A percentile compares a stretch with the other conserved stretches of the same genome.
These are phyloP conservation scores for Erucastrum elatum DNA, from an alignment of 345 rosid species.

Conservation along the genomic window DNA sequence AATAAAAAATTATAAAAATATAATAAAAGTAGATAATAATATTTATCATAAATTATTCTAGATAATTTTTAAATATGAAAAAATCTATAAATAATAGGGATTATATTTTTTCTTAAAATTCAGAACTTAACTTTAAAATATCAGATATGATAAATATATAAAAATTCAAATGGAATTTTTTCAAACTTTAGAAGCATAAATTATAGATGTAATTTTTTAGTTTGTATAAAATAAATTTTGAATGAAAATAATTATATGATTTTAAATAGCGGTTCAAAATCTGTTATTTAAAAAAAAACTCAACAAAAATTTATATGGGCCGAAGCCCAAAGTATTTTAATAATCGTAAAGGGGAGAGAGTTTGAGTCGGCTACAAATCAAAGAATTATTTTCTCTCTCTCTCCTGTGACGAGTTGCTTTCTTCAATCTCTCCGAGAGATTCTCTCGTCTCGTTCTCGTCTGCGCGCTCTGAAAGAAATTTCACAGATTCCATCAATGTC, in stretches of 20 bases:
- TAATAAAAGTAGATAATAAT: too few species aligned
- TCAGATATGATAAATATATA: too few species aligned
- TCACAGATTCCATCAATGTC: constrained; percentile 36
- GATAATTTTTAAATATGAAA: too few species aligned
- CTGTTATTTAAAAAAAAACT: not conserved
- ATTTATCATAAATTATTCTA: too few species aligned
- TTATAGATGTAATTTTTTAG: not conserved
- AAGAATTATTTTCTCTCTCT: not conserved
- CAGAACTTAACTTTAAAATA: too few species aligned
- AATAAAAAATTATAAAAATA: too few species aligned
- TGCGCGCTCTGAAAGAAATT: constrained; percentile 18
- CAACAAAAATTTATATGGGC: not conserved
- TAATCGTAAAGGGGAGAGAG: not conserved
- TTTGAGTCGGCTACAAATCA: not conserved
- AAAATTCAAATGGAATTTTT: not conserved
- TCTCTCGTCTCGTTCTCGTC: constrained; percentile 1
- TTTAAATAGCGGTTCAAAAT: not conserved
- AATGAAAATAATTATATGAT: too few species aligned
- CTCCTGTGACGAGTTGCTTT: not conserved
- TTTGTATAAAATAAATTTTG: not conserved
- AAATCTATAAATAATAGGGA: too few species aligned
- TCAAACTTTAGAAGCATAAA: not conserved
- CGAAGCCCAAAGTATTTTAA: not conserved
- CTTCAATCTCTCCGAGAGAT: not conserved
- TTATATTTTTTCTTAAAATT: too few species aligned